Evolutionary conservation across 2,329 filamentous ascomycete species (phyloP).

Genomic region (Fusarium stilboides): DNA sequence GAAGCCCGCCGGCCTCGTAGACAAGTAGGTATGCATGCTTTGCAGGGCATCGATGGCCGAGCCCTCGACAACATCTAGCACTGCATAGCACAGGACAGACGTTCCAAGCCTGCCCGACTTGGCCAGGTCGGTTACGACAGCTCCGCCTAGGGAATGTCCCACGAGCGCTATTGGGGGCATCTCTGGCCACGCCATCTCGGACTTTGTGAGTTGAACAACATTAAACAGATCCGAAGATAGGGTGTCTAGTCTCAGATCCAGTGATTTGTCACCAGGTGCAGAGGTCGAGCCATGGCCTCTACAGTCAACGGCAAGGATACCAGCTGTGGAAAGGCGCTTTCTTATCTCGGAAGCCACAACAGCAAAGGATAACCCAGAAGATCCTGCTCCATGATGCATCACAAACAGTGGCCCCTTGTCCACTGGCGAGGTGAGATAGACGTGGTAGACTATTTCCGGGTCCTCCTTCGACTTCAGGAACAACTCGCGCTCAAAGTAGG

Average conservation of each 20-base stretch:
- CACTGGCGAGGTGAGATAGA: constrained; percentile 87
- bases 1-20: constrained; percentile 84
- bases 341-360: constrained; percentile 83
- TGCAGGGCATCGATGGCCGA: constrained; percentile 95
- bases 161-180: constrained; percentile 86
- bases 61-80: constrained; percentile 95
- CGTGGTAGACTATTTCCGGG: constrained; percentile 78
- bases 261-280: constrained; percentile 57
- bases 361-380: constrained; percentile 93
- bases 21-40: constrained; percentile 94
- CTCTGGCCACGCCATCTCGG: constrained; percentile 78
- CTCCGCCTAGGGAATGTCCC: constrained; percentile 93
- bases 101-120: constrained; percentile 75
- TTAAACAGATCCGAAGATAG: constrained; percentile 80
- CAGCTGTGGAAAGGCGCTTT: constrained; percentile 82
- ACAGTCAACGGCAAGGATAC: constrained; percentile 88
- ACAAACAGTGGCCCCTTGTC: constrained; percentile 87
- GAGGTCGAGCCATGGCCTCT: constrained; percentile 85
- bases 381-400: constrained; percentile 94
- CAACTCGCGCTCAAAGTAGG: constrained; percentile 91
- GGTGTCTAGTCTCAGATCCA: constrained; percentile 80
- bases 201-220: constrained; percentile 77
- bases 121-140: constrained; percentile 89
- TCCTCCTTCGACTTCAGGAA: constrained; percentile 71
- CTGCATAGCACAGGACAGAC: constrained; percentile 85